Evolutionary conservation across 2,329 filamentous ascomycete genomes (phyloP).

Genomic region (Ceratocystis lukuohia): DNA sequence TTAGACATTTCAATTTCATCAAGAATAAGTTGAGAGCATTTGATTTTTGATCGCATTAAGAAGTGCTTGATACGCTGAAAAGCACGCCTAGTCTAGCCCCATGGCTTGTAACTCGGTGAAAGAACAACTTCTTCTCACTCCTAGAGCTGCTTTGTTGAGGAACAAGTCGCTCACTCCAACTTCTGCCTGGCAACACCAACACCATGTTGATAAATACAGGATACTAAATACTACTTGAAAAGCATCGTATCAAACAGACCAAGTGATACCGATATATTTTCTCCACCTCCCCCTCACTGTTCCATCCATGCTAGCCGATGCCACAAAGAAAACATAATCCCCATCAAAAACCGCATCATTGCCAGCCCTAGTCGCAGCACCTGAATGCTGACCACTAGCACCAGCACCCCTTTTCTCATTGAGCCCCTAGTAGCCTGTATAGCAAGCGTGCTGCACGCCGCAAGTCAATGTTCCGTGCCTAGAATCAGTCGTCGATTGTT

Average conservation of each 20-base stretch:
- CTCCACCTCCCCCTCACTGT: neutral
- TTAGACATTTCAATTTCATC: neutral
- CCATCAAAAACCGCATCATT: conserved; percentile 20
- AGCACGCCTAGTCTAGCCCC: no score
- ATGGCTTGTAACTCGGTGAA: no score
- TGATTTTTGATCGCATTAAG: no score
- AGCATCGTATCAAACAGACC: no score
- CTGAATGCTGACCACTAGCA: conserved; percentile 20
- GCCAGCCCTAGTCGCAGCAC: conserved; percentile 20
- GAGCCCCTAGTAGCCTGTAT: conserved; percentile 18
- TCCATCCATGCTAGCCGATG: conserved; percentile 15
- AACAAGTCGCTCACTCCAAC: no score
- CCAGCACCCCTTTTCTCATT: conserved; percentile 18
- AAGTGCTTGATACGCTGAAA: no score
- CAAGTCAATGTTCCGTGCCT: conserved; percentile 23
- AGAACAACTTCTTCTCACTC: no score
- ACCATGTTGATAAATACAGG: no score
- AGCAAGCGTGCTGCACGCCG: conserved; percentile 18
- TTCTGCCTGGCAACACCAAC: no score
- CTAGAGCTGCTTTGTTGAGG: no score
- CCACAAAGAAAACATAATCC: conserved; percentile 18
- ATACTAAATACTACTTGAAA: no score
- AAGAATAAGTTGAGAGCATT: neutral
- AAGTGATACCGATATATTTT: neutral
- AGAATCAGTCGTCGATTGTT: conserved; percentile 44